These are phyloP conservation scores for Peronosclerospora sorghi DNA, from an alignment of 352 stramenopile genomes.

Conservation along the genomic window DNA sequence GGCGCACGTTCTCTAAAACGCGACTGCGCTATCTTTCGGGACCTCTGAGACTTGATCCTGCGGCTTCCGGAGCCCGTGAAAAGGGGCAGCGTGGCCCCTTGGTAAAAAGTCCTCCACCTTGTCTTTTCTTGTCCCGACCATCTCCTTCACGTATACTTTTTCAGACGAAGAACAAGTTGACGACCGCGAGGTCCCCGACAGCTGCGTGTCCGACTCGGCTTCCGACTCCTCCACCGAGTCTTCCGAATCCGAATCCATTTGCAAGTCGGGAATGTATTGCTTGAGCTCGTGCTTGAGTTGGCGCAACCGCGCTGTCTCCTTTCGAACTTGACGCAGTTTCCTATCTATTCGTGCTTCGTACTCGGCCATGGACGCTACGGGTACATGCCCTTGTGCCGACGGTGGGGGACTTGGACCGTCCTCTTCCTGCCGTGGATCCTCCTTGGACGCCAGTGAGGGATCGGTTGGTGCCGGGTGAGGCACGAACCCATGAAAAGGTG, in stretches of 20 bases:
- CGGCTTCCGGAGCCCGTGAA: too few relatives aligned
- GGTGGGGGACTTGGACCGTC: not conserved
- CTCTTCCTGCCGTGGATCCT: not conserved
- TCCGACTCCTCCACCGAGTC: slow-evolving; percentile 30
- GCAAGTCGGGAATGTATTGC: slow-evolving; percentile 38
- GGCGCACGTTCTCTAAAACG: too few relatives aligned
- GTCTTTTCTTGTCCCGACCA: too few relatives aligned
- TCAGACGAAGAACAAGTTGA: slow-evolving; percentile 3
- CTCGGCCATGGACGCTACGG: slow-evolving; percentile 17
- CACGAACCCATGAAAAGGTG: slow-evolving; percentile 9
- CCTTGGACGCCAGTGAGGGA: slow-evolving; percentile 3
- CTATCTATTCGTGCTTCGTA: slow-evolving; percentile 32
- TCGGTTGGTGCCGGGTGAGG: slow-evolving; percentile 19
- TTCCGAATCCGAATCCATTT: slow-evolving; percentile 28
- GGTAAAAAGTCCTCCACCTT: too few relatives aligned
- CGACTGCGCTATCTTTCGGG: too few relatives aligned
- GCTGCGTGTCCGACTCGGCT: slow-evolving; percentile 8
- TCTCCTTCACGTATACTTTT: too few relatives aligned
- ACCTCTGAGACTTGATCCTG: too few relatives aligned
- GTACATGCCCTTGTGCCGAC: slow-evolving; percentile 4
- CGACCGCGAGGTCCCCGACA: slow-evolving; percentile 11
- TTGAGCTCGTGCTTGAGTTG: slow-evolving; percentile 33
- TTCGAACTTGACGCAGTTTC: slow-evolving; percentile 33
- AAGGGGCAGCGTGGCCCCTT: too few relatives aligned
- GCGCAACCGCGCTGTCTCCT: slow-evolving; percentile 27